Base-by-base conservation (phyloP, 371 early-diverging fungal species). In the Lichtheimia ornata region DNA sequence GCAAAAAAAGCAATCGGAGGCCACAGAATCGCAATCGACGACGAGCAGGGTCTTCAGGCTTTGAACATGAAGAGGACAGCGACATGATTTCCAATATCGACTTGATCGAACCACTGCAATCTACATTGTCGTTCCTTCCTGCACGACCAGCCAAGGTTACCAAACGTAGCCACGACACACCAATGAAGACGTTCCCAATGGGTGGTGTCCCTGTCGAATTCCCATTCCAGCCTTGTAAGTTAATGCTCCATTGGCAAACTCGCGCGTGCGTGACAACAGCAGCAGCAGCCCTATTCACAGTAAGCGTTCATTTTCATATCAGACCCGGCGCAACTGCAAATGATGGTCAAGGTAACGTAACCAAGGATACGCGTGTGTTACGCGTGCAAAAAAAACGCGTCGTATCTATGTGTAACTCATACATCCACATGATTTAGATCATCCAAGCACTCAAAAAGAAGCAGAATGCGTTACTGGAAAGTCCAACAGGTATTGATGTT, bases 281-380 rank as follows among this genome's bases (percentile, higher is more conserved):
- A 22, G n/a, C 30, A 27, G 28, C 28, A 28, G 7, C 28, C 7
- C 0, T 35, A 35, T 35, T 35, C 35, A 35, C 5, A 28, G 11
- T 11, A 9, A 9, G 9, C 11, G 9, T 35, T 35, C 22, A 30
- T 27, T 18, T 50, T 22, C n/a, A 50, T 17, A 50, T 17, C 52
- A 81, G 82, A 85, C 64, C 71, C 73, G 18, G 83, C 86, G 41
- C 86, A 85, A 45, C 62, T 80, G 22, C 83, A 84, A 59, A 83
- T 85, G 83, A 83, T 85, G 86, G 61, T 70, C 22, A 81, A 76
- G 70, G 84, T 81, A 67, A 40, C 15, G 84, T 81, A 67, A 40
- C 15, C 11, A 9, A 9, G 35, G 35, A 35, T 35, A 35, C 35
- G 35, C 35, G 17, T 27, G 15, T 5, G 25, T 27, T 9, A 20